Base-by-base conservation (phyloP, 2,329 filamentous ascomycete species). In the Phyllosticta citribraziliensis region DNA sequence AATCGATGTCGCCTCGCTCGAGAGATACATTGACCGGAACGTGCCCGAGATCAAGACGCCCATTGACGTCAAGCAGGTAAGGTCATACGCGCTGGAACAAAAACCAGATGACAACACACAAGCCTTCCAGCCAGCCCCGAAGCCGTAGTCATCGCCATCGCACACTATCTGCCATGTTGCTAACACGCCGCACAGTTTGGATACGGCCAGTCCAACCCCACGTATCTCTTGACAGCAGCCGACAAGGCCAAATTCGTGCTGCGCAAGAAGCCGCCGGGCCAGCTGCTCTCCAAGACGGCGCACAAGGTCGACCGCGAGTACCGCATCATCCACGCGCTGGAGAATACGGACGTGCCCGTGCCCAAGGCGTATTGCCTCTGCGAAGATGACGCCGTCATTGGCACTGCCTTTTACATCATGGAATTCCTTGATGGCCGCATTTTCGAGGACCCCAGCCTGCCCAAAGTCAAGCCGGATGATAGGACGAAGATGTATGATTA, bases 281-380 rank as follows among this genome's bases (percentile, higher is more conserved):
- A 88, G 77, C 86, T 99, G 50, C 82, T 97, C 56, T 96, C 91
- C 68, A 91, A 91, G 78, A 93, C 93, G 2, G 94, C 94, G 10
- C 94, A 99, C 79, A 89, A 93, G 74, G 93, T 99, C 70, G 94
- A 99, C 78, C 88, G 94, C 68, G 94, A 99, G 76, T 94, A 94
- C 78, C 86, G 88, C 69, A 88, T 97, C 70, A 88, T 97, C 70
- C 85, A 89, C 72, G 92, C 93, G 2, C 82, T 97, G 33, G 84
- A 85, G 65, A 78, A 76, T 59, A 95, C 90, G 20, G 85, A 89
- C 71, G 91, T 97, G 9, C 89, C 92, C 0, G 91, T 96, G 0
- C 94, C 94, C 4, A 87, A 83, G 72, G 84, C 90, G 11, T 88
- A 91, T 73, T 88, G 87, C 69, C 82, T 97, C 19, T 99, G 94